Evolutionary conservation across 148 eudicot genomes (phyloP), one percentile per base, ranked within the genome.

Genomic region (Heliamphora exappendiculata): DNA sequence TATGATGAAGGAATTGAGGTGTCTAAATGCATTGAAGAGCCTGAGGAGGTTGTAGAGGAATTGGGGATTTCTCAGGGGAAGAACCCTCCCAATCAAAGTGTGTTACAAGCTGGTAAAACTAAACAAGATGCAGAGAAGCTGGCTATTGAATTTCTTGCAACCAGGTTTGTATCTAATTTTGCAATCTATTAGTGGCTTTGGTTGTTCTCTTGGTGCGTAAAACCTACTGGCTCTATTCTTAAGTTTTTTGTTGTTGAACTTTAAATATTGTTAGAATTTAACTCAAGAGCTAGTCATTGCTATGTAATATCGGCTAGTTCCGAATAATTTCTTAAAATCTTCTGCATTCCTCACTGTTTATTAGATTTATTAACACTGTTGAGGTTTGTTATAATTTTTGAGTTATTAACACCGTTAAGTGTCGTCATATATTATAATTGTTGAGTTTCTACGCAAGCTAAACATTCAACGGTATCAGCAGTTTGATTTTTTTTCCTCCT

Each of bases 61-160:
- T 16, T 60, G 54, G 63, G 74, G 58, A 24, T 79, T 49, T 17
- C 49, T 70, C 60, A 44, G 59, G 59, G 51, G 51, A 49, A 54
- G 67, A 45, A 45, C n/a, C 51, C 42, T 24, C 80, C 26, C 37
- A 59, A 57, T 70, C 49, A 75, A 72, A 63, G 67, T 45, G 59
- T 47, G 33, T 69, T 73, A 50, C 66, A 70, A 57, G 70, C n/a
- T 70, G 72, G 64, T 53, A 67, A 55, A 69, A 85, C 70, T 79
- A 82, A 75, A 70, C 76, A 73, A 78, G 88, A 67, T 50, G 91
- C 83, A 59, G 84, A 84, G 79, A 82, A 85, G 57, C n/a, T 67
- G 78, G 91, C 89, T 42, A 67, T 87, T 78, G 76, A 78, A 80
- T 83, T 88, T 58, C 89, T 91, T 62, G 88, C 85, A 0, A 74